Conservation (phyloP, 1,284 basidiomycete species). For the Trametes pubescens region DNA sequence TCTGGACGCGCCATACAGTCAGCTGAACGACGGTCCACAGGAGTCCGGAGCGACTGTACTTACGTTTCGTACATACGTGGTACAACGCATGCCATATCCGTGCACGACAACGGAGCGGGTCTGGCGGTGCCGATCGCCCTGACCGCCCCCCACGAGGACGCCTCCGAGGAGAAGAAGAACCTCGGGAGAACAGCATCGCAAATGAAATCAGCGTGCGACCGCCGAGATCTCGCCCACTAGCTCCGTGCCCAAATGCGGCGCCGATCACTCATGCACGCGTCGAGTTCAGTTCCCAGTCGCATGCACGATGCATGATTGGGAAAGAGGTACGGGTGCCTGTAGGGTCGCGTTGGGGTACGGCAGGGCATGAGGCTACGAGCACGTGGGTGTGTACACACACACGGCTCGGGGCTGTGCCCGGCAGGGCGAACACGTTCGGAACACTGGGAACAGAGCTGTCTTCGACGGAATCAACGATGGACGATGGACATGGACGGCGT, state of each 20-base stretch:
- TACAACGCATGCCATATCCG: no score
- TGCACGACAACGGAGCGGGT: no score
- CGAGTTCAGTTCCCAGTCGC: neutral
- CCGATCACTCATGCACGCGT: neutral
- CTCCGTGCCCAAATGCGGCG: neutral
- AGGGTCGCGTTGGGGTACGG: neutral
- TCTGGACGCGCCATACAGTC: no score
- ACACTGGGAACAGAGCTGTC: neutral
- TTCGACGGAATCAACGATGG: neutral
- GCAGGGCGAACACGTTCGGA: neutral
- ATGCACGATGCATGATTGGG: neutral
- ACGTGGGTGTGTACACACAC: neutral
- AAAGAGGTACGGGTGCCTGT: neutral
- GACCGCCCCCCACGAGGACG: no score
- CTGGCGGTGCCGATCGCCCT: no score
- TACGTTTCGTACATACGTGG: no score
- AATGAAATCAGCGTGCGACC: slow-evolving; percentile 3
- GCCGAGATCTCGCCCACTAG: neutral
- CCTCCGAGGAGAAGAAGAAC: neutral
- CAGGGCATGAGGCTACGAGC: neutral
- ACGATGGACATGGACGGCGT: neutral
- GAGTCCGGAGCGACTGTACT: no score
- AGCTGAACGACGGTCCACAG: no score
- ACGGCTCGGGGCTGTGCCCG: neutral
- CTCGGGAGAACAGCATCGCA: neutral